Evolutionary conservation across 2,329 filamentous ascomycete species (phyloP).

Genomic region (Aspergillus brasiliensis): DNA sequence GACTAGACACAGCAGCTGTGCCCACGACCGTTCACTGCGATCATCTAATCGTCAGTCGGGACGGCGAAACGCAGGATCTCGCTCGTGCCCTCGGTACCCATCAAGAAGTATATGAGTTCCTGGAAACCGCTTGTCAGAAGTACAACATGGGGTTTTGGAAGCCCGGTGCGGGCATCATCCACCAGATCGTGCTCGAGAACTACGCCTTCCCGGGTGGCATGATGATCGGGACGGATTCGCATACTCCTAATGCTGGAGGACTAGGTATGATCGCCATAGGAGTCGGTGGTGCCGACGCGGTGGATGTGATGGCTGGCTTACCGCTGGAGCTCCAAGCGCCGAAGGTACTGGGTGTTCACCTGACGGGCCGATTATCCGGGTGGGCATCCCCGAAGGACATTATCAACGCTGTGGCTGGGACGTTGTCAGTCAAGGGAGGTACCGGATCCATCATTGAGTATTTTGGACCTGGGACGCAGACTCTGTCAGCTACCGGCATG

Average conservation of each 20-base stretch:
- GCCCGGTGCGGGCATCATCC: background rate
- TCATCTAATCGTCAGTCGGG: background rate
- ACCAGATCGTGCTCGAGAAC: background rate
- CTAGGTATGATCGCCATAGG: constrained; percentile 90
- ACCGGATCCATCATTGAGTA: background rate
- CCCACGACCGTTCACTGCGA: background rate
- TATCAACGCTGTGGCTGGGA: constrained; percentile 92
- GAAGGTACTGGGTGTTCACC: constrained; percentile 41
- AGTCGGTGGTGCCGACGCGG: constrained; percentile 94
- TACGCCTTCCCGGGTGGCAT: background rate
- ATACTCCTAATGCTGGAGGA: constrained; percentile 93
- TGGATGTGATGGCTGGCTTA: constrained; percentile 93
- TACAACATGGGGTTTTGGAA: background rate
- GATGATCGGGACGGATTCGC: constrained; percentile 85
- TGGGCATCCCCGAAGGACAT: constrained; percentile 94
- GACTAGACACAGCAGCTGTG: background rate
- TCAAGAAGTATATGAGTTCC: background rate
- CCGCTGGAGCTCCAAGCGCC: constrained; percentile 97
- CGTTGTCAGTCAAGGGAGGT: constrained; percentile 51
- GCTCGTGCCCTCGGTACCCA: background rate
- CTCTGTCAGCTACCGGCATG: background rate
- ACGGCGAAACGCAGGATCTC: background rate
- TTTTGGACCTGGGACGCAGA: background rate
- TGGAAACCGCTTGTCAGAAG: background rate
- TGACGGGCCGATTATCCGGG: constrained; percentile 61